Percentiles rank a stretch among this genome's conserved stretches.
Conservation (phyloP, 2,329 filamentous ascomycete species). For the Myriosclerotinia curreyana region DNA sequence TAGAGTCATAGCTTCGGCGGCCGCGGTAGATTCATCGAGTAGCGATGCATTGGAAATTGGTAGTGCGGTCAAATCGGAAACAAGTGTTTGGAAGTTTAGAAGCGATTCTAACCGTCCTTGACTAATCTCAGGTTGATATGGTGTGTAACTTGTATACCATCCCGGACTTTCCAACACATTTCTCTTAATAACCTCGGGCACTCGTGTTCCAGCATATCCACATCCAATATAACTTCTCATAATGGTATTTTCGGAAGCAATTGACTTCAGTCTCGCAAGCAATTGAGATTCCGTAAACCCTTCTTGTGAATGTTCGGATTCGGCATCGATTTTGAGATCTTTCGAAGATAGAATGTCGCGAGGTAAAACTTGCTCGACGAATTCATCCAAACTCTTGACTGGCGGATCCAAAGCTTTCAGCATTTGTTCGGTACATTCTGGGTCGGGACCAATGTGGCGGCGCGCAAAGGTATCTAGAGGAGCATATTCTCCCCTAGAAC, state of each 20-base stretch:
- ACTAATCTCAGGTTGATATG: conserved; percentile 96
- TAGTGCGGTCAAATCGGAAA: conserved; percentile 81
- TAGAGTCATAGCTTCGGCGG: conserved; percentile 93
- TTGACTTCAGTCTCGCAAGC: conserved; percentile 50
- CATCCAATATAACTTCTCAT: conserved; percentile 73
- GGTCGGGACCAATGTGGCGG: conserved; percentile 82
- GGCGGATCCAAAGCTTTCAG: conserved; percentile 75
- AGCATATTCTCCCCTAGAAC: conserved; percentile 42
- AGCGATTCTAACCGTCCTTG: conserved; percentile 90
- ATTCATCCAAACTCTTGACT: conserved; percentile 70
- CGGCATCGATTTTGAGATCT: conserved; percentile 54
- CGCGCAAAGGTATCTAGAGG: conserved; percentile 63
- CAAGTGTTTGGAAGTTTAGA: conserved; percentile 93
- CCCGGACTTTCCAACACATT: conserved; percentile 90
- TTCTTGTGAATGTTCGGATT: conserved; percentile 38
- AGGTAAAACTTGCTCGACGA: conserved; percentile 81
- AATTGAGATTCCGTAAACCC: conserved; percentile 56
- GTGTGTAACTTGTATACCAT: conserved; percentile 98
- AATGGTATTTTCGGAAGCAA: conserved; percentile 58
- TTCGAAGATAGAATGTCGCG: conserved; percentile 69
- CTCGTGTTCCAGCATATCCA: conserved; percentile 84
- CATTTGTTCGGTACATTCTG: conserved; percentile 70
- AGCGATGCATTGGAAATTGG: conserved; percentile 88
- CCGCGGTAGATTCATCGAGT: conserved; percentile 87
- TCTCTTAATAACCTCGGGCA: conserved; percentile 85